Conservation (phyloP, 208 protist genomes). For the Leptomonas pyrrhocoris region DNA sequence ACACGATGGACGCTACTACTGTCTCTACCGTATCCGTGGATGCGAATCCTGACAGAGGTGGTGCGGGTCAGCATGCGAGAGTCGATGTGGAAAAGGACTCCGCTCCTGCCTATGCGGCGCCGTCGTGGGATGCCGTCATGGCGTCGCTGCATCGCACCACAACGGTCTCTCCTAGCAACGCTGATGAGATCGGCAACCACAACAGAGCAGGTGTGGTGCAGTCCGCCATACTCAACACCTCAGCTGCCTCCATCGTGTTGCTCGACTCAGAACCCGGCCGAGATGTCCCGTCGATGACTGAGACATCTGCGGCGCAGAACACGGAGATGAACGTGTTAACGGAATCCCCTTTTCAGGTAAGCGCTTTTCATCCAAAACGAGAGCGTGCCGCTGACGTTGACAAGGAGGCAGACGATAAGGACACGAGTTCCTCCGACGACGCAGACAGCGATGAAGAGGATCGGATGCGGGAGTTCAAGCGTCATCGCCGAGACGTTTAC, state of each 20-base stretch:
- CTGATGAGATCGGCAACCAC: too few relatives aligned
- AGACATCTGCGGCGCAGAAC: too few relatives aligned
- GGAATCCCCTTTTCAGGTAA: neutral
- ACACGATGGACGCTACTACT: neutral
- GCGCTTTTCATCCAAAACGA: neutral
- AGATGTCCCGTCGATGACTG: too few relatives aligned
- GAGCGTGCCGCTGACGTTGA: neutral
- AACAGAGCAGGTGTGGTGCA: neutral
- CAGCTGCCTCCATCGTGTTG: too few relatives aligned
- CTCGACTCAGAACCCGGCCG: too few relatives aligned
- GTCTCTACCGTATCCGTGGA: neutral
- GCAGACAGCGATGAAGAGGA: conserved; percentile 25
- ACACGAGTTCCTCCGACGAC: neutral
- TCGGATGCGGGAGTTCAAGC: conserved; percentile 72
- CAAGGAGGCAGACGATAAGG: neutral
- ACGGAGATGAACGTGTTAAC: too few relatives aligned
- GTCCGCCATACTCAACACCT: neutral
- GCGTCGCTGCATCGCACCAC: conserved; percentile 20
- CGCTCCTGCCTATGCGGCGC: conserved; percentile 11
- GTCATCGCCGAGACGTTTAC: conserved; percentile 32
- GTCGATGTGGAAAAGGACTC: neutral
- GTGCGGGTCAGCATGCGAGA: neutral
- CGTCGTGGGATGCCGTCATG: conserved; percentile 34
- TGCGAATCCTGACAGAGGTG: neutral
- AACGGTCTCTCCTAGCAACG: neutral